phyloP scores from a whole-genome alignment of 2,329 filamentous ascomycete species.

The Epichloe festucae region DNA sequence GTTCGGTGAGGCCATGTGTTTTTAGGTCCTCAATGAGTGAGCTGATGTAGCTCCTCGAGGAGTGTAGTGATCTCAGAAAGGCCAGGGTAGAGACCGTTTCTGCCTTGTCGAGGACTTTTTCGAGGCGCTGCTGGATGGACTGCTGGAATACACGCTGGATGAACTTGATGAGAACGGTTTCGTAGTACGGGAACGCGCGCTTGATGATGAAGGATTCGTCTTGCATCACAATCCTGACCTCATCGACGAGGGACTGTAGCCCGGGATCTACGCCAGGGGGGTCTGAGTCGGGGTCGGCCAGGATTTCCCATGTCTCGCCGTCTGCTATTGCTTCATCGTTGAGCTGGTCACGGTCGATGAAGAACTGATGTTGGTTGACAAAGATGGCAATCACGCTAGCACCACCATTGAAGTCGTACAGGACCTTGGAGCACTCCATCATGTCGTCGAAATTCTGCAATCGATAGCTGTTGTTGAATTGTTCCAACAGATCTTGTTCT shows the following conservation, averaged over 20 bases:
- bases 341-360: conserved; percentile 89
- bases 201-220: conserved; percentile 97
- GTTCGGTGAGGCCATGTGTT: conserved; percentile 83
- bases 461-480: conserved; percentile 95
- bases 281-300: conserved; percentile 89
- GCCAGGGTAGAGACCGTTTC: conserved; percentile 82
- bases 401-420: conserved; percentile 92
- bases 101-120: conserved; percentile 92
- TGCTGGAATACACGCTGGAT: conserved; percentile 95
- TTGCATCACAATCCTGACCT: conserved; percentile 90
- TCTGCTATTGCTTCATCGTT: conserved; percentile 72
- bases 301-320: conserved; percentile 70
- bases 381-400: conserved; percentile 91
- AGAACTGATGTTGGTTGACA: conserved; percentile 98
- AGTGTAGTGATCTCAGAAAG: conserved; percentile 81
- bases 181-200: conserved; percentile 88
- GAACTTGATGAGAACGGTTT: conserved; percentile 86
- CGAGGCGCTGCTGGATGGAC: conserved; percentile 88
- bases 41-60: conserved; percentile 80
- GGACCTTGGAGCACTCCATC: conserved; percentile 88
- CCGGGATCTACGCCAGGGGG: conserved; percentile 85
- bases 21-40: conserved; percentile 86
- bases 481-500: conserved; percentile 87
- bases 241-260: conserved; percentile 81
- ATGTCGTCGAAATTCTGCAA: conserved; percentile 95